Base-by-base conservation (phyloP, 2,329 filamentous ascomycete genomes). In the Diaporthe batatas region DNA sequence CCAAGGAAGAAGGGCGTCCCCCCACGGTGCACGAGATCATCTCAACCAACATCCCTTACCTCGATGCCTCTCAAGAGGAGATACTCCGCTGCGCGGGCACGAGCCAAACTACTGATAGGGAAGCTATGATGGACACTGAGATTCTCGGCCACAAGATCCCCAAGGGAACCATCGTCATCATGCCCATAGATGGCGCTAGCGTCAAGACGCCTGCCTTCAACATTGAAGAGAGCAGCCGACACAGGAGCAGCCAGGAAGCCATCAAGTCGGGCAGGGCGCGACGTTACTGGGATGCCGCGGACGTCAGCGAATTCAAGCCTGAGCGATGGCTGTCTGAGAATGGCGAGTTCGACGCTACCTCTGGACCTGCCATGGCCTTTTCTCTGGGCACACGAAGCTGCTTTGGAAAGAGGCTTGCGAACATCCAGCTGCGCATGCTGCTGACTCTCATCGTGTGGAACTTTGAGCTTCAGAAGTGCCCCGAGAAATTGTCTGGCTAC, bases 61-160 rank as follows among this genome's bases (percentile, higher is more conserved):
- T 86, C 1, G 82, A 85, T 72, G 85, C 84, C 65, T 80, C 85
- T 21, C 84, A 82, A 78, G 82, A 82, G 70, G 85, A 86, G 76
- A 82, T 82, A 0, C 80, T 86, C 1, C 83, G 84, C 49, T 83
- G 81, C 77, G 84, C 85, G 72, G 83, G 84, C 1, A 83, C 84
- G 2, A 84, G 85, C 65, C 83, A 83, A 32, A 83, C 83, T 80
- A 84, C 82, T 1, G 82, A 85, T 10, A 81, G 84, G 5, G 78
- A 85, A 74, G 80, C 83, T 0, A 55, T 84, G 32, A 77, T 75
- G 2, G 82, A 84, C 34, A 82, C 84, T 71, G 76, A 72, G 7
- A 76, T 86, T 0, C 81, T 81, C 2, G 79, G 79, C 0, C 84
- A 84, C 77, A 77, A 79, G 54, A 77, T 86, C 0, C 84, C 84